Conservation (phyloP, 768 basidiomycete genomes). For the Lactarius trivialis region DNA sequence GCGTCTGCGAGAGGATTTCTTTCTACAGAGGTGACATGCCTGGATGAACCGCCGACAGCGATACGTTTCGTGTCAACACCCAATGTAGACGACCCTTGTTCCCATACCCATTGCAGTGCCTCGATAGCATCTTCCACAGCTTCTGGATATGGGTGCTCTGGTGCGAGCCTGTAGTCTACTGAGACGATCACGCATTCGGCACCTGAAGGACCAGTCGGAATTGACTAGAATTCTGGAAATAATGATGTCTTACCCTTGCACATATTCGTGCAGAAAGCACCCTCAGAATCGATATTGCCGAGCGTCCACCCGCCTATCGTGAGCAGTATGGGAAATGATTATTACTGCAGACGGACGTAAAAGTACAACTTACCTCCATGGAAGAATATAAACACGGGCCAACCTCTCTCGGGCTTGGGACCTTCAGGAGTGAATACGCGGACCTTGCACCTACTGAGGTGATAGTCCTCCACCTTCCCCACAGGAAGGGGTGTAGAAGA, state of each 20-base stretch:
- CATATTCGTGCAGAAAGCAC: conserved; percentile 56
- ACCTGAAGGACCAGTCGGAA: conserved; percentile 30
- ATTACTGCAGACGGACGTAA: neutral
- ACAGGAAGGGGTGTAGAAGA: conserved; percentile 51
- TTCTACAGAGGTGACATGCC: conserved; percentile 32
- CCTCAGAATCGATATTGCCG: conserved; percentile 54
- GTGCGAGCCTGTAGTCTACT: conserved; percentile 67
- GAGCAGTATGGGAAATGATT: neutral
- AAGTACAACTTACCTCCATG: conserved; percentile 53
- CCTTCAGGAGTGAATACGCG: conserved; percentile 62
- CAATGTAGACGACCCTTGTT: conserved; percentile 41
- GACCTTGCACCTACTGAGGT: conserved; percentile 45
- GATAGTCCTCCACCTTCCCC: conserved; percentile 47
- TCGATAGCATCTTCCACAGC: conserved; percentile 69
- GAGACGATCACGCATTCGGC: conserved; percentile 57
- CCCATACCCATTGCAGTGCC: conserved; percentile 53
- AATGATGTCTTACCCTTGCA: conserved; percentile 39
- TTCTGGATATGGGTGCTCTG: conserved; percentile 63
- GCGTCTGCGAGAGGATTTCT: neutral
- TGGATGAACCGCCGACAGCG: conserved; percentile 69
- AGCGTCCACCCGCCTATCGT: conserved; percentile 68
- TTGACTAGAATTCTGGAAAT: neutral
- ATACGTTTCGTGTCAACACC: conserved; percentile 46
- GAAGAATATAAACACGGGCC: conserved; percentile 70
- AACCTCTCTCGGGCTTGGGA: conserved; percentile 44